Evolutionary conservation across 495 filamentous ascomycete species (phyloP), one percentile per base, ranked within the genome.

Genomic region (Aspergillus asperescens): DNA sequence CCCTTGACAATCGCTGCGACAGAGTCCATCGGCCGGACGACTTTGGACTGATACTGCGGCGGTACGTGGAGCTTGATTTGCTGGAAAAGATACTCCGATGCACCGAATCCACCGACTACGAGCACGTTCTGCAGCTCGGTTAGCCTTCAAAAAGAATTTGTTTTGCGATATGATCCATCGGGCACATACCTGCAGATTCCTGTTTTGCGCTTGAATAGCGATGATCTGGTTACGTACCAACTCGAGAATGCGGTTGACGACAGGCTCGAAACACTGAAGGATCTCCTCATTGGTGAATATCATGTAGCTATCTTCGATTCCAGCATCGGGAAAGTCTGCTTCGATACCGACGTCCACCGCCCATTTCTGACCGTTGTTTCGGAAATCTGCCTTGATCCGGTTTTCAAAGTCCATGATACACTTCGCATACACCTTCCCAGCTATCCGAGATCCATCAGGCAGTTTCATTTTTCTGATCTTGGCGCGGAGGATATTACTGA

Each of bases 341-440:
- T 89, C 86, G 41, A 89, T 88, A 58, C 83, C 83, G 48, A 89
- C 79, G 65, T 89, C 86, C n/a, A 89, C 86, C 8, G 86, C 86
- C 86, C 86, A 89, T 63, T 88, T 89, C 61, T 87, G 84, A 7
- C 86, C 83, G 57, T 89, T 89, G 66, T 89, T 89, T 39, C 86
- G 79, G 80, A 89, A 89, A 62, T 89, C 86, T 25, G 86, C 86
- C 65, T 89, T 89, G 71, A 89, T 87, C 39, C 86, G 75, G 66
- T 89, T 89, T 70, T 89, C 86, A 60, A 89, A 89, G 65, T 89
- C 86, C 84, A 88, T 88, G 56, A 89, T 89, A 70, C 86, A 89
- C 64, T 89, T 89, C 34, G 86, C 85, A 59, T 89, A 89, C 12
- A 89, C 85, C 66, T 84, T 85, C 25, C 86, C 85, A 16, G 86